A percentile compares a stretch with the other conserved stretches of the same genome.
phyloP scores from a whole-genome alignment of 1,284 basidiomycete species.

The Fomes fomentarius region DNA sequence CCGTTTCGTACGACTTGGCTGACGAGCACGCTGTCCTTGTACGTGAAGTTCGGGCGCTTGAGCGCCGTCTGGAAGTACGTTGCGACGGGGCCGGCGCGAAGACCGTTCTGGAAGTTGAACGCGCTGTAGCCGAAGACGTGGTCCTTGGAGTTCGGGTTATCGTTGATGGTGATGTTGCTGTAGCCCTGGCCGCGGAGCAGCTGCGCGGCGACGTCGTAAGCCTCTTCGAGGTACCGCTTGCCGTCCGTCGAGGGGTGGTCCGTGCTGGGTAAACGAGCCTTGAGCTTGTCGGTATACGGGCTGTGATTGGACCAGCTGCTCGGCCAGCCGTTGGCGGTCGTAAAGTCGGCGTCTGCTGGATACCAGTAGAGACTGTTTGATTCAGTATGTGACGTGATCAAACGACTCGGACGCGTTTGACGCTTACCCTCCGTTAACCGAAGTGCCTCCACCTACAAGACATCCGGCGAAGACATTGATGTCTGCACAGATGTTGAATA shows the following conservation, averaged over 20 bases:
- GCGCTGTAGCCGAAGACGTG: slow-evolving; percentile 61
- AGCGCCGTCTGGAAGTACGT: slow-evolving; percentile 62
- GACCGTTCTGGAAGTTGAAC: slow-evolving; percentile 60
- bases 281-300: slow-evolving; percentile 52
- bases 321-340: slow-evolving; percentile 55
- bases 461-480: slow-evolving; percentile 66
- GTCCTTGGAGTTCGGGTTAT: slow-evolving; percentile 57
- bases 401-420: too few relatives aligned
- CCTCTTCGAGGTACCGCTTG: slow-evolving; percentile 59
- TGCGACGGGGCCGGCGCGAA: slow-evolving; percentile 60
- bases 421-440: slow-evolving; percentile 68
- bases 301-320: slow-evolving; percentile 53
- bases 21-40: slow-evolving; percentile 52
- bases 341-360: slow-evolving; percentile 56
- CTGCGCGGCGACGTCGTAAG: slow-evolving; percentile 45
- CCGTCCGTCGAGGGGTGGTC: slow-evolving; percentile 64
- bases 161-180: slow-evolving; percentile 55
- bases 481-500: slow-evolving; percentile 38
- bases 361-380: slow-evolving; percentile 60
- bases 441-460: slow-evolving; percentile 62
- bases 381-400: too few relatives aligned
- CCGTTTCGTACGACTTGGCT: slow-evolving; percentile 61
- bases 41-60: slow-evolving; percentile 56
- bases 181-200: slow-evolving; percentile 54
- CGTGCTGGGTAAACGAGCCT: slow-evolving; percentile 55